Evolutionary conservation across 371 early-diverging fungal genomes (phyloP).

Genomic region (Haplosporangium sp.): DNA sequence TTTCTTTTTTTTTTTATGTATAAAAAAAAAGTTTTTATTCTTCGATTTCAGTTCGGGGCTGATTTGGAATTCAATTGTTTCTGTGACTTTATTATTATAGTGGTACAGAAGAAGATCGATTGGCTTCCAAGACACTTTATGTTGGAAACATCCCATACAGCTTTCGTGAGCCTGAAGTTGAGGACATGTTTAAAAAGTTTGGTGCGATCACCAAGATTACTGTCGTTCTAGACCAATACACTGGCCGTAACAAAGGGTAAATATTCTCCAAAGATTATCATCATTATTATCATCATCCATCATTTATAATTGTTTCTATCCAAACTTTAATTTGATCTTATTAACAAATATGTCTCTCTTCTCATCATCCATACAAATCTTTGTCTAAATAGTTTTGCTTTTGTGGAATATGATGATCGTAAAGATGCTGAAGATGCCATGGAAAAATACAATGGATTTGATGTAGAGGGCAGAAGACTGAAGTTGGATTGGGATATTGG

Average conservation of each 20-base stretch:
- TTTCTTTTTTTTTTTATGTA: not conserved
- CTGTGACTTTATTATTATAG: slow-evolving; percentile 38
- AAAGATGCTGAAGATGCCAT: slow-evolving; percentile 83
- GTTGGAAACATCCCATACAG: slow-evolving; percentile 88
- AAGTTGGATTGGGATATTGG: slow-evolving; percentile 88
- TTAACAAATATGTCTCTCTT: not conserved
- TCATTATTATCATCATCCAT: not conserved
- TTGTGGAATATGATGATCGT: slow-evolving; percentile 82
- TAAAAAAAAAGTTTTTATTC: not conserved
- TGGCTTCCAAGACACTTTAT: slow-evolving; percentile 73
- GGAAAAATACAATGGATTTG: slow-evolving; percentile 77
- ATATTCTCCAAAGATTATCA: not conserved
- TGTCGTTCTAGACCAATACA: slow-evolving; percentile 77
- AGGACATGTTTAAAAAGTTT: slow-evolving; percentile 80
- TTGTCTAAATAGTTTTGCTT: slow-evolving; percentile 68
- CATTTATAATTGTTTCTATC: no score
- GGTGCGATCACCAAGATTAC: slow-evolving; percentile 75
- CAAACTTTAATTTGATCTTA: not conserved
- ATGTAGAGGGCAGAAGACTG: slow-evolving; percentile 78
- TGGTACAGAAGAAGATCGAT: slow-evolving; percentile 77
- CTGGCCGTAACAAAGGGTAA: slow-evolving; percentile 84
- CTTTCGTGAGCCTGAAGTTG: slow-evolving; percentile 78
- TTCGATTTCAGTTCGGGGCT: not conserved
- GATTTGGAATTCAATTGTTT: not conserved
- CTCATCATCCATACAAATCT: not conserved